These are phyloP conservation scores for Eucalyptus regnans DNA, from an alignment of 345 rosid genomes.

Conservation along the genomic window DNA sequence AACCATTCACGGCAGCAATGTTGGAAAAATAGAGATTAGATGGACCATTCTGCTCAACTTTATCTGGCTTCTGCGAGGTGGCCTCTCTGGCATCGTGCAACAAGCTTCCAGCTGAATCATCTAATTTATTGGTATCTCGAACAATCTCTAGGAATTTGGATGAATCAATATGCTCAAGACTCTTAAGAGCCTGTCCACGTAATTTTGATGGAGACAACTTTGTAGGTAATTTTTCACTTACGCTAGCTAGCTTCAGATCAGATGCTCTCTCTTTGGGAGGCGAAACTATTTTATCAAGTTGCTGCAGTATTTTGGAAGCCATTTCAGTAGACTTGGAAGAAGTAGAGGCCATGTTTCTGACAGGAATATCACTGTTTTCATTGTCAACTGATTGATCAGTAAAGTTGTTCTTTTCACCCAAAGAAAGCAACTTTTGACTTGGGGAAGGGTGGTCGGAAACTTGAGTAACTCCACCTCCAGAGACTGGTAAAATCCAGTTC, in stretches of 20 bases:
- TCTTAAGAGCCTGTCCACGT: conserved; percentile 67
- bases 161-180: conserved; percentile 55
- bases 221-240: conserved; percentile 59
- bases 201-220: conserved; percentile 73
- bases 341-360: conserved; percentile 31
- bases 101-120: neutral
- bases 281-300: conserved; percentile 47
- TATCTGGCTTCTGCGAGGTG: conserved; percentile 20
- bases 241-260: neutral
- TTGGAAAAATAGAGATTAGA: conserved; percentile 2
- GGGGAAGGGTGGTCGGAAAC: conserved; percentile 13
- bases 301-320: conserved; percentile 78
- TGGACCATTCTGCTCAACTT: conserved; percentile 21
- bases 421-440: conserved; percentile 7
- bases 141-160: conserved; percentile 30
- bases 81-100: conserved; percentile 13
- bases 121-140: conserved; percentile 17
- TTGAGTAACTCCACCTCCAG: conserved; percentile 10
- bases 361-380: conserved; percentile 18
- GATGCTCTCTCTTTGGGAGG: conserved; percentile 12
- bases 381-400: conserved; percentile 18
- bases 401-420: conserved; percentile 8
- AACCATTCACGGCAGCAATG: conserved; percentile 12
- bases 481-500: conserved; percentile 18
- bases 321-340: conserved; percentile 70